Evolutionary conservation across 108 stramenopile genomes (phyloP), one percentile per base, ranked within the genome.

Genomic region (Pelagomonas calceolata): DNA sequence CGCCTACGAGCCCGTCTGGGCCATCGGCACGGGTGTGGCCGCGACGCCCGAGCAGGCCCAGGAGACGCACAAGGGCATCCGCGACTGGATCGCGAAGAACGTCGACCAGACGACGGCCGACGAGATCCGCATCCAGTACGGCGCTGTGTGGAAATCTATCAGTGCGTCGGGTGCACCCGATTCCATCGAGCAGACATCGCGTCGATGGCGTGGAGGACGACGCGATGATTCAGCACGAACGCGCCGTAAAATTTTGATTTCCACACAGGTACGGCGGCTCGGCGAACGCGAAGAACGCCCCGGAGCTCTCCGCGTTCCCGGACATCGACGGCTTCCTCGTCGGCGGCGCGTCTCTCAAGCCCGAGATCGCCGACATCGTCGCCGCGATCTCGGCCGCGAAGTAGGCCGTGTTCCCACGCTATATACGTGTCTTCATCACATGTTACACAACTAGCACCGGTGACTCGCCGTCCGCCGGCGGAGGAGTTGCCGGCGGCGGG

Each of bases 261-360:
- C n/a, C n/a, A n/a, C n/a, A n/a, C n/a, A n/a, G n/a, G n/a, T 98
- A 98, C 84, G 96, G 96, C 63, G 96, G 96, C 79, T 89, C 88
- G 67, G 96, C 94, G 75, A 92, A 83, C 69, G 92, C 77, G 16
- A 82, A 80, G 60, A 95, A 91, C 68, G 95, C 95, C 64, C 88
- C 92, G 33, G 93, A 87, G 70, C 91, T 99, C 70, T 92, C 92
- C 34, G 79, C 87, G 64, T 91, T 95, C 88, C 81, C 82, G 34
- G 98, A 99, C 84, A 97, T 99, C 82, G 97, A 99, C 85, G 98
- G 98, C 68, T 98, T 98, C 90, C 84, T 99, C 63, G 98, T 99
- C 35, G 98, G 98, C 31, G 98, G 98, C 36, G 98, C 98, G 33
- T 93, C 92, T 34, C 85, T 99, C 73, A 99, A 99, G 85, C 88